These are phyloP conservation scores for Perkinsela sp. DNA, from an alignment of 208 protist genomes.

Conservation along the genomic window DNA sequence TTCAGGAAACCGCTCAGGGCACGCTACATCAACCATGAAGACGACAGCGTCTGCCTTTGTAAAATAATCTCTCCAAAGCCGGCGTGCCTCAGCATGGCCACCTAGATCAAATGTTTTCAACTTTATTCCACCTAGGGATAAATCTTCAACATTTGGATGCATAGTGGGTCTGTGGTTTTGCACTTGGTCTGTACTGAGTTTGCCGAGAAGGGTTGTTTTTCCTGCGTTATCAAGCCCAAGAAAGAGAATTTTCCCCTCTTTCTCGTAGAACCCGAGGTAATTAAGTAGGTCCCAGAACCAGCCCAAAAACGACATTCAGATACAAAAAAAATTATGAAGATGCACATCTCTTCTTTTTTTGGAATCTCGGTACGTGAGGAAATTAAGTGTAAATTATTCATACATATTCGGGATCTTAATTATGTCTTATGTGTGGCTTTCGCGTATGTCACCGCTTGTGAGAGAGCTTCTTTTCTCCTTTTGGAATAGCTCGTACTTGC, in stretches of 20 bases:
- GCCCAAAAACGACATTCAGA: constrained; percentile 46
- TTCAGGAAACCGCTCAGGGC: constrained; percentile 79
- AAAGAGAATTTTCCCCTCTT: constrained; percentile 86
- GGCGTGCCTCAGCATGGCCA: constrained; percentile 82
- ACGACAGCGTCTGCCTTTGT: constrained; percentile 92
- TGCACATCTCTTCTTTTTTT: too few relatives aligned
- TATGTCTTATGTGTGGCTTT: too few relatives aligned
- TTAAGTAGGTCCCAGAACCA: constrained; percentile 73
- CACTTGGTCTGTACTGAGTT: constrained; percentile 55
- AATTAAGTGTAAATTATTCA: too few relatives aligned
- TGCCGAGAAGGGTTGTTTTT: constrained; percentile 96
- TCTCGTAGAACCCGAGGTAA: constrained; percentile 61
- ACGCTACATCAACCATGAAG: constrained; percentile 90
- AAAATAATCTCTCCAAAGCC: constrained; percentile 96
- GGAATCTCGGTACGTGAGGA: too few relatives aligned
- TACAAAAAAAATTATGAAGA: too few relatives aligned
- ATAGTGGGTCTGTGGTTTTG: constrained; percentile 60
- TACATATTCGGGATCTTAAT: too few relatives aligned
- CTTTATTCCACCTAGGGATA: constrained; percentile 88
- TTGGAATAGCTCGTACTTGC: not conserved
- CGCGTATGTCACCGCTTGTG: not conserved
- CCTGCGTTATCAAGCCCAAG: constrained; percentile 98
- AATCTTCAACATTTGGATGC: constrained; percentile 79
- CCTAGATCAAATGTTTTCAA: constrained; percentile 97
- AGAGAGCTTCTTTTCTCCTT: not conserved